phyloP scores from a whole-genome alignment of 2,329 filamentous ascomycete species.

The Talaromyces sp. region DNA sequence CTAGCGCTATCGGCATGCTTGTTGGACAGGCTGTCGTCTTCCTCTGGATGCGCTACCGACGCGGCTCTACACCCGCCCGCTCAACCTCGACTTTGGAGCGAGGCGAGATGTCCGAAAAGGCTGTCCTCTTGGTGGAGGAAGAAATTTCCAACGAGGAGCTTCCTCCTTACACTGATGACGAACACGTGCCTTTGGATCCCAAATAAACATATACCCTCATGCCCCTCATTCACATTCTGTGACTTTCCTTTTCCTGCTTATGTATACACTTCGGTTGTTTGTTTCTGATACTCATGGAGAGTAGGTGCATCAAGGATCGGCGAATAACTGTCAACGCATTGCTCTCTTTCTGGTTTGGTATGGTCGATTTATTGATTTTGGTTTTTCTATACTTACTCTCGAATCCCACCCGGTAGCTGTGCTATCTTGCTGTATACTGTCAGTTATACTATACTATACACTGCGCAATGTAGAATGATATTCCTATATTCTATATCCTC shows the following conservation, averaged over 20 bases:
- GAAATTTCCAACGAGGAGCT: constrained; percentile 32
- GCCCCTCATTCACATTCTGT: not conserved
- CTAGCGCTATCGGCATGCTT: constrained; percentile 48
- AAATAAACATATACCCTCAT: constrained; percentile 25
- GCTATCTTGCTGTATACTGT: constrained; percentile 6
- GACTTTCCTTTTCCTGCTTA: not conserved
- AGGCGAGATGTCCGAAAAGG: constrained; percentile 43
- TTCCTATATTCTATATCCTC: not conserved
- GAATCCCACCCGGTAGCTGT: constrained; percentile 4
- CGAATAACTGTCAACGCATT: constrained; percentile 15
- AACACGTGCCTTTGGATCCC: constrained; percentile 30
- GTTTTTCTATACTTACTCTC: not conserved
- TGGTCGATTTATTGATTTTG: not conserved
- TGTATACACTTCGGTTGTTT: not conserved
- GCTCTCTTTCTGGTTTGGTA: not conserved
- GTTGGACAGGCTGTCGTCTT: constrained; percentile 46
- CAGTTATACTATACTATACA: not conserved
- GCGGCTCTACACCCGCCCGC: constrained; percentile 26
- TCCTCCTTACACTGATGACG: constrained; percentile 37
- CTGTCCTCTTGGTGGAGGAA: constrained; percentile 35
- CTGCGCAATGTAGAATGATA: constrained; percentile 2
- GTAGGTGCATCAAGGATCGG: constrained; percentile 17
- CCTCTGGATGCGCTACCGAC: constrained; percentile 43
- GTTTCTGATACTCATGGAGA: constrained; percentile 11
- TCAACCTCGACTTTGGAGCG: constrained; percentile 31